These are phyloP conservation scores for Euclidium syriacum DNA, from an alignment of 345 rosid species.

Conservation along the genomic window DNA sequence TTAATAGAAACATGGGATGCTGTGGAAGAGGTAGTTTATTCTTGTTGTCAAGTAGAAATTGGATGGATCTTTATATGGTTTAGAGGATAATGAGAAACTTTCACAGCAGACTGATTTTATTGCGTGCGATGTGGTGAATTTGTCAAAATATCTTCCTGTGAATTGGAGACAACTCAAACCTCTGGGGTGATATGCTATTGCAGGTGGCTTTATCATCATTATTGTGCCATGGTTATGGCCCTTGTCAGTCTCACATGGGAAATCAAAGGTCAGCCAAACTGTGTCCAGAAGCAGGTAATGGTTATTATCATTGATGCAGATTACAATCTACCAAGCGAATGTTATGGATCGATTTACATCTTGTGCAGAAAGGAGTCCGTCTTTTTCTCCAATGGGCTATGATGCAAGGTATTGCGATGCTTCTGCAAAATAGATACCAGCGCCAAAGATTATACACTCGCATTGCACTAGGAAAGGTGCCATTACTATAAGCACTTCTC, in stretches of 20 bases:
- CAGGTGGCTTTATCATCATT: constrained; percentile 99
- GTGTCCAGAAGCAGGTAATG: constrained; percentile 88
- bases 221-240: constrained; percentile 93
- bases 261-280: constrained; percentile 93
- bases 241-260: constrained; percentile 99
- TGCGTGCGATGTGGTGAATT: not conserved
- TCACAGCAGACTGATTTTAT: not conserved
- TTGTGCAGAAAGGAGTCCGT: constrained; percentile 82
- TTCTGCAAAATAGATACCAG: constrained; percentile 94
- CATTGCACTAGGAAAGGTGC: constrained; percentile 93
- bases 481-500: not conserved
- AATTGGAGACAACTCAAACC: not conserved
- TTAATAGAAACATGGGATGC: not conserved
- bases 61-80: not conserved
- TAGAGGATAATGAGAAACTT: constrained; percentile 1
- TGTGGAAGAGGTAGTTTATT: not conserved
- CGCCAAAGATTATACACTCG: constrained; percentile 99
- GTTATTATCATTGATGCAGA: constrained; percentile 15
- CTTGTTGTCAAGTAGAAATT: constrained; percentile 6
- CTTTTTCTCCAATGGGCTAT: constrained; percentile 99
- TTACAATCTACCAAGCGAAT: constrained; percentile 3
- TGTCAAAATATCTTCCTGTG: not conserved
- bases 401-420: constrained; percentile 99
- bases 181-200: constrained; percentile 22
- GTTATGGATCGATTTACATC: constrained; percentile 4